Evolutionary conservation across 177 flowering plant genomes (phyloP), one percentile per base, ranked within the genome.

Genomic region (Telopea speciosissima): DNA sequence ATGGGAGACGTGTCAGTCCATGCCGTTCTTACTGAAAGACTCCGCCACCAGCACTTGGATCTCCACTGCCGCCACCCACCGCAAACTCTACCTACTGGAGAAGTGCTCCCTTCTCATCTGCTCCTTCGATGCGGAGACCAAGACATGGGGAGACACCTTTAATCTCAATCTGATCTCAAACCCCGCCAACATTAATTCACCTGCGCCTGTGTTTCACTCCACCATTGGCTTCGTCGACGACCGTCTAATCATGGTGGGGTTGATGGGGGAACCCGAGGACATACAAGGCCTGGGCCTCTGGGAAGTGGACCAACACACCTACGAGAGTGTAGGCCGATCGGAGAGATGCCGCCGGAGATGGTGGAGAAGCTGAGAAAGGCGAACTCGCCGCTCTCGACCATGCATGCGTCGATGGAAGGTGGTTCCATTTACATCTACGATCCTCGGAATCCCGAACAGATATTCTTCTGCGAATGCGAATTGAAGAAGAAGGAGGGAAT

Each of bases 31-130:
- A 9, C 63, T 87, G 75, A 77, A 66, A 73, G 83, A 81, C 76
- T 83, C 85, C 3, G 77, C 88, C 0, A 68, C 92, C 16, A 76
- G 88, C 63, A 76, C 79, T 9, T 87, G 91, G 89, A 82, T 88
- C 31, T 88, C 96, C 0, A 75, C 78, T 8, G 91, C 92, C 2
- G 83, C 72, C 8, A 40, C 72, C 12, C 62, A 66, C 17, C 23
- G 21, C 0, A 73, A 73, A 52, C 67, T 92, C 74, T 77, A 72
- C 74, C 79, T 88, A 31, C 62, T 78, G 28, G 89, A 83, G 73
- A 86, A 84, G 31, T n/a, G n/a, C 16, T 78, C 92, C 0, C 91
- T 91, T 0, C 54, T 62, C 11, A 75, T 84, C 1, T 79, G 81
- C 71, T 66, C 78, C 14, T 88, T 90, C 70, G 80, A 86, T 88